Evolutionary conservation across 192 early-diverging fungal species (phyloP), one percentile per base, ranked within the genome.

Genomic region (Coemansia sp.): DNA sequence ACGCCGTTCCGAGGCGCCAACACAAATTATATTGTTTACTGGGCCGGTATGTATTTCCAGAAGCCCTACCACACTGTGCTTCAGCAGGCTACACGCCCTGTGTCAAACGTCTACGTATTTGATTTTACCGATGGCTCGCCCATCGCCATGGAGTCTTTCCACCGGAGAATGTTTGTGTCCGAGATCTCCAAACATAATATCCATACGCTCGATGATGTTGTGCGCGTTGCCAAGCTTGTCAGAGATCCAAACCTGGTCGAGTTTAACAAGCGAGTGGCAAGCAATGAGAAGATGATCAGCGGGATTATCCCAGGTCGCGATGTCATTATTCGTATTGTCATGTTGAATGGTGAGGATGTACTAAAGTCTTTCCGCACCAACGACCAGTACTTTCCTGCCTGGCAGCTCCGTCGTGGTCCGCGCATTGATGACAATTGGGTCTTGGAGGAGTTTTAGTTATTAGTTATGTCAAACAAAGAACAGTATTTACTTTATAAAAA

Each of bases 41-140:
- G 72, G 78, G 68, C 65, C 0, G 78, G 78, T 0, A 37, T 65
- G 48, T 61, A 52, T 12, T 48, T 73, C 5, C 78, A 81, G 37
- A 64, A 64, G 57, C 78, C 72, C 2, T 63, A 64, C 24, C 28
- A 42, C 50, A 47, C 63, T 12, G 66, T 59, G 9, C 38, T 63
- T 0, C 61, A 68, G 42, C 66, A 64, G 17, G 51, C 66, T 5
- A 66, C 18, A 8, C 48, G 44, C 26, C 21, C 58, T 11, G 56
- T 53, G 3, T 70, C 68, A 8, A 20, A 61, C 8, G 65, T 74
- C 10, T 71, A 63, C 42, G 60, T 51, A 25, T 67, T 67, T 18
- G 7, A 34, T 4, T 47, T 15, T 8, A 17, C n/a, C 1, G 2
- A 4, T 5, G 64, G 61, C 11, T 34, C 61, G 3, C 56, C 63